Conservation (phyloP, 306 rosid genomes). For the Castanea mollissima region DNA sequence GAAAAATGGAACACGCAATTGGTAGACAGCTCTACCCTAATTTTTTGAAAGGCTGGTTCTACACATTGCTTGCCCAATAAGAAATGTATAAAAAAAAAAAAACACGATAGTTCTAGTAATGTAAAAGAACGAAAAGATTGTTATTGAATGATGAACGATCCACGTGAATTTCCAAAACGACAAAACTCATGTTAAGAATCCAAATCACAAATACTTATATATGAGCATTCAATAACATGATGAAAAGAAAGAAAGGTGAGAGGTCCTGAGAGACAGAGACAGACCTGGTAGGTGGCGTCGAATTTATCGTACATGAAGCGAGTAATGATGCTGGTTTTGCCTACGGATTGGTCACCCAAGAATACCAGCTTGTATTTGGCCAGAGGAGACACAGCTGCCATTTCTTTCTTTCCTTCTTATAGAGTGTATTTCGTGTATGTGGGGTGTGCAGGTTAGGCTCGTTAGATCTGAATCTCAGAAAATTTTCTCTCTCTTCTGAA, state of each 20-base stretch:
- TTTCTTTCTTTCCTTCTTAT: background rate
- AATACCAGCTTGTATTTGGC: constrained; percentile 82
- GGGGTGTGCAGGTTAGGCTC: background rate
- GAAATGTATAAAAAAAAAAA: too few species aligned
- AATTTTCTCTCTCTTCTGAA: background rate
- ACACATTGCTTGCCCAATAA: too few species aligned
- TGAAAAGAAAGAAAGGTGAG: background rate
- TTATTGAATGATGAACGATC: background rate
- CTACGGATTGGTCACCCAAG: constrained; percentile 85
- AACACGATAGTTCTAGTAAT: too few species aligned
- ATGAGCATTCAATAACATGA: background rate
- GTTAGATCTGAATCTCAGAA: constrained; percentile 48
- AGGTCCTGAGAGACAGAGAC: constrained; percentile 23
- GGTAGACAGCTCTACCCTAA: too few species aligned
- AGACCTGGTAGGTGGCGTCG: constrained; percentile 83
- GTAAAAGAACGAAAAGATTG: too few species aligned
- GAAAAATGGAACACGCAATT: too few species aligned
- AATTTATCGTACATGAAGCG: constrained; percentile 90
- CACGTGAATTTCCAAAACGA: background rate
- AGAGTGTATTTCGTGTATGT: too few species aligned
- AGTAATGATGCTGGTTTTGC: constrained; percentile 84
- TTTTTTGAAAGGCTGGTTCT: too few species aligned
- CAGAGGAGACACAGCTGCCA: constrained; percentile 68
- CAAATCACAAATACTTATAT: background rate
- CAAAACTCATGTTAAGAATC: background rate